Percentiles rank a stretch among this genome's conserved stretches.
Conservation (phyloP, 805 yeast genomes). For the Scheffersomyces amazonensis region DNA sequence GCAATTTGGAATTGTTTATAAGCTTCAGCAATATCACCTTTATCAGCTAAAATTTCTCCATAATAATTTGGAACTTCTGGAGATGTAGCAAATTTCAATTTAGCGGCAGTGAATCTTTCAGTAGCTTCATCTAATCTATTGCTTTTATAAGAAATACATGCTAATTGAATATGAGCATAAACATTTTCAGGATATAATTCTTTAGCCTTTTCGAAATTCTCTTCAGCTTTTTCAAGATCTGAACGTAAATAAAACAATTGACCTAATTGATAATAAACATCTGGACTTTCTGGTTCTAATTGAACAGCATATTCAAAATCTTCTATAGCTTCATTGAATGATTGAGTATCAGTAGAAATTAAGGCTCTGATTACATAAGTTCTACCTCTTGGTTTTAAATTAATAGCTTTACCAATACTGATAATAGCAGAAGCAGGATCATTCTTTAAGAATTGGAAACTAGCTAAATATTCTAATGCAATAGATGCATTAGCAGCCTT, state of each 20-base stretch:
- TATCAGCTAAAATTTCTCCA: slow-evolving; percentile 90
- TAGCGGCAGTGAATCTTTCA: slow-evolving; percentile 65
- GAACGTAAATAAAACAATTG: slow-evolving; percentile 84
- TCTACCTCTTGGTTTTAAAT: slow-evolving; percentile 71
- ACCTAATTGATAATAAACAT: slow-evolving; percentile 90
- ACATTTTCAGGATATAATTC: slow-evolving; percentile 72
- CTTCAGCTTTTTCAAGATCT: slow-evolving; percentile 68
- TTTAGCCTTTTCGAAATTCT: slow-evolving; percentile 73
- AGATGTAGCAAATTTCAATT: slow-evolving; percentile 72
- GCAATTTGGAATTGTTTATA: slow-evolving; percentile 83
- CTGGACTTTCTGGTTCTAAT: slow-evolving; percentile 69
- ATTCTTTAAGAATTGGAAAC: slow-evolving; percentile 78
- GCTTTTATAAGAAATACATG: slow-evolving; percentile 85
- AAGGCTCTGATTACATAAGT: slow-evolving; percentile 80
- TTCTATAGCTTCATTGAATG: slow-evolving; percentile 52
- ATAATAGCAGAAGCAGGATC: slow-evolving; percentile 63
- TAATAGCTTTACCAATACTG: slow-evolving; percentile 63
- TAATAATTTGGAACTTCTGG: slow-evolving; percentile 94
- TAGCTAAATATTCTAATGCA: slow-evolving; percentile 81
- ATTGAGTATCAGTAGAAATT: slow-evolving; percentile 76
- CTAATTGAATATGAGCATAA: slow-evolving; percentile 86
- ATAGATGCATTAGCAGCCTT: slow-evolving; percentile 50
- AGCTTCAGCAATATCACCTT: slow-evolving; percentile 70
- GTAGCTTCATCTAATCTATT: slow-evolving; percentile 60
- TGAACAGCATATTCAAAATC: slow-evolving; percentile 72